Conservation (phyloP, 2,329 filamentous ascomycete species). For the Dactylellina cionopaga region DNA sequence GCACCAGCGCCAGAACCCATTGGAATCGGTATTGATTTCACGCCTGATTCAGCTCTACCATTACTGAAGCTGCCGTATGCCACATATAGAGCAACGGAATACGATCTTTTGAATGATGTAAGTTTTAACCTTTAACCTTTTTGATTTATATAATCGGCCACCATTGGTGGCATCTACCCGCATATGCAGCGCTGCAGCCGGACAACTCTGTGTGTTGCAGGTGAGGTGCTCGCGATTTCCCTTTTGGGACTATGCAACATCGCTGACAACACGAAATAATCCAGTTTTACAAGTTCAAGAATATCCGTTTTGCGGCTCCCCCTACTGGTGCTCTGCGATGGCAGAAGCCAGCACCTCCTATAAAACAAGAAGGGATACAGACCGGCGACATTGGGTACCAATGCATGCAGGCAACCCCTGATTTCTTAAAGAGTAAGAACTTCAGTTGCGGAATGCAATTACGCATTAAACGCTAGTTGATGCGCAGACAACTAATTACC, state of each 20-base stretch:
- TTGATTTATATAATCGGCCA: not conserved
- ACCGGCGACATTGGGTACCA: constrained; percentile 59
- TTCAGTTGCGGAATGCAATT: constrained; percentile 20
- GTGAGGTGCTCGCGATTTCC: constrained; percentile 11
- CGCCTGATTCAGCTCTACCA: constrained; percentile 55
- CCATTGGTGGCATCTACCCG: constrained; percentile 9
- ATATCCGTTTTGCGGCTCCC: constrained; percentile 63
- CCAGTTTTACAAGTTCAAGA: constrained; percentile 61
- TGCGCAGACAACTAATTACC: constrained; percentile 4
- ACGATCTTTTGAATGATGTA: constrained; percentile 59
- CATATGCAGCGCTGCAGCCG: constrained; percentile 5
- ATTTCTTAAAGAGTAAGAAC: constrained; percentile 49
- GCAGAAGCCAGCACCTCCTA: constrained; percentile 61
- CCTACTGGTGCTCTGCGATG: constrained; percentile 62
- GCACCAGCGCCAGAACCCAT: constrained; percentile 20
- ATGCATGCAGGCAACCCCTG: constrained; percentile 58
- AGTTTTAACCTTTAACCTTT: constrained; percentile 13
- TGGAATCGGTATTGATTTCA: constrained; percentile 54
- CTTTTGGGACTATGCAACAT: constrained; percentile 3
- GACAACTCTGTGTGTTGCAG: constrained; percentile 16
- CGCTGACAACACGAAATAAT: constrained; percentile 27
- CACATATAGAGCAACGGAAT: constrained; percentile 58
- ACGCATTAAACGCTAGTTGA: constrained; percentile 9
- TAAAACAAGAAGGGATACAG: constrained; percentile 58
- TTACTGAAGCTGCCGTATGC: constrained; percentile 59